phyloP scores from a whole-genome alignment of 345 rosid genomes.

The Durio zibethinus region DNA sequence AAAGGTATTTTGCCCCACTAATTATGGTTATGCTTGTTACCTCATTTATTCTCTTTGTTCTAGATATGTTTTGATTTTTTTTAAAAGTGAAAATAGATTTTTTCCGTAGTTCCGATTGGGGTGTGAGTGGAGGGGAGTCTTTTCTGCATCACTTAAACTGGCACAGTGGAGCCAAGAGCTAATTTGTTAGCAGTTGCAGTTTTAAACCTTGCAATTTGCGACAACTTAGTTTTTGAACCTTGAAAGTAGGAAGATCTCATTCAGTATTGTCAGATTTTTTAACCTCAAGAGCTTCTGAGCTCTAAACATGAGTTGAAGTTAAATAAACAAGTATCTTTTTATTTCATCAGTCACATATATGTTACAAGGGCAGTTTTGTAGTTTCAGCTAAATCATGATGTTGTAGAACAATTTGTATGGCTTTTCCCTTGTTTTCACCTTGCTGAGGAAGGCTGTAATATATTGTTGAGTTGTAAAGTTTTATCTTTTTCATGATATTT shows the following conservation, averaged over 20 bases:
- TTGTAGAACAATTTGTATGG: neutral
- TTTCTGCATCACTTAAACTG: neutral
- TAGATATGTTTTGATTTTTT: neutral
- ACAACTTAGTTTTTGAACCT: neutral
- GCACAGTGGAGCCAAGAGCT: neutral
- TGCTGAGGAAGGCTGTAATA: neutral
- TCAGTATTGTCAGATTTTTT: neutral
- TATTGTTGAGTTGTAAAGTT: neutral
- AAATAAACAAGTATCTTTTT: neutral
- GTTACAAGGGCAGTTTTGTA: neutral
- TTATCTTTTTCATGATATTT: neutral
- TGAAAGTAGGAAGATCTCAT: neutral
- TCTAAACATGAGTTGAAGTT: neutral
- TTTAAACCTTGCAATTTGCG: neutral
- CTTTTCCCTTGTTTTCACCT: neutral
- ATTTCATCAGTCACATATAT: neutral
- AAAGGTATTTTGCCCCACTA: slow-evolving; percentile 49
- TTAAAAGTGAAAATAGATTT: neutral
- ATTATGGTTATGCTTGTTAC: neutral
- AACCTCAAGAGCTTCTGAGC: neutral
- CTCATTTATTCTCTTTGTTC: neutral
- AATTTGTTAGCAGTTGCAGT: neutral
- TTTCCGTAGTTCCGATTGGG: neutral
- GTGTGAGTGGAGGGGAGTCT: neutral
- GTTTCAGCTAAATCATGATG: neutral